A percentile compares a stretch with the other conserved stretches of the same genome.
Evolutionary conservation across 441 rosid species (phyloP).

Genomic region (Populus trichocarpa): DNA sequence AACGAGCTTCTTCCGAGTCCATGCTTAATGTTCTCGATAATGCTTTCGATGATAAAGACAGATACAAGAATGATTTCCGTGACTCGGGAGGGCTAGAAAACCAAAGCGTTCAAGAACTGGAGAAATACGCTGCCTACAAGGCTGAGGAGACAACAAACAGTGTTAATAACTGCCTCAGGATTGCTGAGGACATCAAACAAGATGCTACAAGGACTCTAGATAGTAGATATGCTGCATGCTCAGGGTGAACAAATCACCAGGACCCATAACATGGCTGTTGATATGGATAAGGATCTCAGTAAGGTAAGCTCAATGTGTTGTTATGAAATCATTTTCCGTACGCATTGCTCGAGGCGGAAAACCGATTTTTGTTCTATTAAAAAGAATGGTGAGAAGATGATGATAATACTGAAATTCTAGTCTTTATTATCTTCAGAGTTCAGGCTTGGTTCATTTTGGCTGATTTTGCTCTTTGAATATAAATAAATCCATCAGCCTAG

Average conservation of each 20-base stretch:
- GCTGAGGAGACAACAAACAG: slow-evolving; percentile 76
- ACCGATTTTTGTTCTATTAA: background rate
- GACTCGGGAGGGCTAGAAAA: slow-evolving; percentile 73
- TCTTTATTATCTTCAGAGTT: background rate
- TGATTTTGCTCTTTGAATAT: background rate
- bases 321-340: background rate
- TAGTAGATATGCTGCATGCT: slow-evolving; percentile 60
- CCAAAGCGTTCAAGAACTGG: slow-evolving; percentile 74
- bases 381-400: background rate
- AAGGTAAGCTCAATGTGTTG: slow-evolving; percentile 44
- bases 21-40: slow-evolving; percentile 18
- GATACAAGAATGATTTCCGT: slow-evolving; percentile 55
- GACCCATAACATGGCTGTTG: slow-evolving; percentile 63
- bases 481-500: background rate
- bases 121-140: slow-evolving; percentile 66
- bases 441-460: slow-evolving; percentile 34
- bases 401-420: background rate
- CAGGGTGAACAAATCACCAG: slow-evolving; percentile 85
- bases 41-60: slow-evolving; percentile 24
- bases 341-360: background rate
- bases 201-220: slow-evolving; percentile 70
- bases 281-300: slow-evolving; percentile 70
- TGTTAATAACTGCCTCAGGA: slow-evolving; percentile 61
- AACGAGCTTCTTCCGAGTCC: slow-evolving; percentile 48
- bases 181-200: slow-evolving; percentile 72